Percentiles rank a stretch among this genome's conserved stretches.
phyloP scores from a whole-genome alignment of 768 basidiomycete genomes.

The Auriscalpium microsporum region DNA sequence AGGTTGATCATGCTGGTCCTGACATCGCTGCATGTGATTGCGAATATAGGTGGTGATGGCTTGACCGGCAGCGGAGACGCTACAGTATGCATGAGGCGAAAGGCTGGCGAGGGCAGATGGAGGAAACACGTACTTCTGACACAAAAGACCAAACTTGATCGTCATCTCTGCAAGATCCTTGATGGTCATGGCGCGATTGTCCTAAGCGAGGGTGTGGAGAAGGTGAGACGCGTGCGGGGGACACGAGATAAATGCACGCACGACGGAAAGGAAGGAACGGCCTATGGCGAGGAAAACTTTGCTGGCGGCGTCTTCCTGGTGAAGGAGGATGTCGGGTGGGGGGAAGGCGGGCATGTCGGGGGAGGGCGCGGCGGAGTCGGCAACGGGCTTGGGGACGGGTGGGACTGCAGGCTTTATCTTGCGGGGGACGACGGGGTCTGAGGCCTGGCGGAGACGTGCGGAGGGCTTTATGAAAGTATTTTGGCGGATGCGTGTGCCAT shows the following conservation, averaged over 20 bases:
- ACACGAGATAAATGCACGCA: conserved; percentile 28
- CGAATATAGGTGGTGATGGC: conserved; percentile 81
- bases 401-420: conserved; percentile 24
- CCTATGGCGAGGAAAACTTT: conserved; percentile 70
- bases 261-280: conserved; percentile 65
- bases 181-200: conserved; percentile 80
- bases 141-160: conserved; percentile 53
- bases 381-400: conserved; percentile 16
- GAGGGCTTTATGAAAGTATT: conserved; percentile 46
- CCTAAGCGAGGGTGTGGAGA: conserved; percentile 32
- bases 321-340: conserved; percentile 54
- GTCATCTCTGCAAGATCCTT: conserved; percentile 76
- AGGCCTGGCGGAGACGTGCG: conserved; percentile 38
- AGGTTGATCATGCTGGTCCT: conserved; percentile 61
- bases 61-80: conserved; percentile 71
- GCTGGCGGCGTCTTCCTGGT: conserved; percentile 63
- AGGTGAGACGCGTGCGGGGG: conserved; percentile 5
- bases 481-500: conserved; percentile 48
- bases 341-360: conserved; percentile 40
- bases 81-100: conserved; percentile 21
- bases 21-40: conserved; percentile 62
- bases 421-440: conserved; percentile 27
- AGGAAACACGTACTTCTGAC: conserved; percentile 55
- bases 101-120: conserved; percentile 11
- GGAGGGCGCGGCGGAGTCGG: conserved; percentile 13